Percentiles rank a stretch among this genome's conserved stretches.
Conservation (phyloP, 805 yeast species). For the Candida nanaspora region DNA sequence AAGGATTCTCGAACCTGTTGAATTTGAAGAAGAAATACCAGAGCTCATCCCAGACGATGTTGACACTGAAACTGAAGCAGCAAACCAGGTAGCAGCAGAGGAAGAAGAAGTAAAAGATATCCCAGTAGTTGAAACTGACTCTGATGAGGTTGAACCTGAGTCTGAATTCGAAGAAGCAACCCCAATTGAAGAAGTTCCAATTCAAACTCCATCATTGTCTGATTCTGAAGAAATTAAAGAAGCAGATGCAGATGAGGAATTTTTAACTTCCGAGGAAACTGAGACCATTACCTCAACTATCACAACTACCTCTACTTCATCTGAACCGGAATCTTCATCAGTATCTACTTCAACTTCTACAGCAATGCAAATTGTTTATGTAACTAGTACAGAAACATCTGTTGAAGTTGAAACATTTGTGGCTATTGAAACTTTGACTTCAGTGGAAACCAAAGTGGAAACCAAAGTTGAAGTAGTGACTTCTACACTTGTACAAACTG, state of each 20-base stretch:
- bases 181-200: no score
- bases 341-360: neutral
- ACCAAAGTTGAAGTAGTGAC: slow-evolving; percentile 2
- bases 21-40: slow-evolving; percentile 2
- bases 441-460: slow-evolving; percentile 1
- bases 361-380: neutral
- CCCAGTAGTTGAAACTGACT: neutral
- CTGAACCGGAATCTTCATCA: neutral
- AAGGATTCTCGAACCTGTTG: no score
- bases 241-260: no score
- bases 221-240: no score
- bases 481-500: slow-evolving; percentile 1
- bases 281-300: slow-evolving; percentile 4
- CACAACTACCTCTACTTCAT: slow-evolving; percentile 5
- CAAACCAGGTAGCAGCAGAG: neutral
- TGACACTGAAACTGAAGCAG: neutral
- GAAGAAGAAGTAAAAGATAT: neutral
- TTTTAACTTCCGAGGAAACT: no score
- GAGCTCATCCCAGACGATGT: slow-evolving; percentile 2
- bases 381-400: slow-evolving; percentile 3
- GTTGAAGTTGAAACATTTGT: slow-evolving; percentile 2
- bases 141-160: neutral
- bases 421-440: slow-evolving; percentile 5
- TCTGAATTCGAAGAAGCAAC: neutral
- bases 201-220: no score